Evolutionary conservation across 306 rosid genomes (phyloP).

Genomic region (Cucumis sativus): DNA sequence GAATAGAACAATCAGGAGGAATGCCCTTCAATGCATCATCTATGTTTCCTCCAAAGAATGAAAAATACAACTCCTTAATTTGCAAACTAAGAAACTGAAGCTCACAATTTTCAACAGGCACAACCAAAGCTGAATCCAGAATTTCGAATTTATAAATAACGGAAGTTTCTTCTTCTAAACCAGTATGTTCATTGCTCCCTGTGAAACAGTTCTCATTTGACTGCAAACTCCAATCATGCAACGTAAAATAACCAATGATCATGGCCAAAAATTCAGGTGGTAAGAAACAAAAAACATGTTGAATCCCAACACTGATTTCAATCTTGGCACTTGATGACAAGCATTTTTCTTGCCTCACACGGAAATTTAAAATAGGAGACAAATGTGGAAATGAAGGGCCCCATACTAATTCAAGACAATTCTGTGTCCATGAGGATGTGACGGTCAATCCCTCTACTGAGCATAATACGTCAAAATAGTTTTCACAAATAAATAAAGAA

Average conservation of each 20-base stretch:
- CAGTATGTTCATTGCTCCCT: conserved; percentile 20
- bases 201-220: conserved; percentile 21
- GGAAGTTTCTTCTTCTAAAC: conserved; percentile 25
- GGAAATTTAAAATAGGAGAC: conserved; percentile 69
- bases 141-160: conserved; percentile 64
- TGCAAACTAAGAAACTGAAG: conserved; percentile 56
- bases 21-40: conserved; percentile 33
- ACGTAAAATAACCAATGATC: conserved; percentile 72
- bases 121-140: conserved; percentile 59
- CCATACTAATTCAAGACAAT: conserved; percentile 59
- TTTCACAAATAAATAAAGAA: conserved; percentile 39
- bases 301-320: conserved; percentile 57
- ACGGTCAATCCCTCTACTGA: conserved; percentile 67
- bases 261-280: conserved; percentile 81
- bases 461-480: conserved; percentile 43
- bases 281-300: conserved; percentile 79
- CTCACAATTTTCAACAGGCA: conserved; percentile 57
- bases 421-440: conserved; percentile 46
- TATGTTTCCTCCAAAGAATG: conserved; percentile 34
- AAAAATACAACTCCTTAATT: conserved; percentile 45
- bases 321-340: conserved; percentile 24
- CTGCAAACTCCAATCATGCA: conserved; percentile 62
- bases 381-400: conserved; percentile 55
- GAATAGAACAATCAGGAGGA: conserved; percentile 43
- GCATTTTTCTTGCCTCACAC: conserved; percentile 36